Base-by-base conservation (phyloP, 2,329 filamentous ascomycete genomes). In the Echinosphaeria canescens region DNA sequence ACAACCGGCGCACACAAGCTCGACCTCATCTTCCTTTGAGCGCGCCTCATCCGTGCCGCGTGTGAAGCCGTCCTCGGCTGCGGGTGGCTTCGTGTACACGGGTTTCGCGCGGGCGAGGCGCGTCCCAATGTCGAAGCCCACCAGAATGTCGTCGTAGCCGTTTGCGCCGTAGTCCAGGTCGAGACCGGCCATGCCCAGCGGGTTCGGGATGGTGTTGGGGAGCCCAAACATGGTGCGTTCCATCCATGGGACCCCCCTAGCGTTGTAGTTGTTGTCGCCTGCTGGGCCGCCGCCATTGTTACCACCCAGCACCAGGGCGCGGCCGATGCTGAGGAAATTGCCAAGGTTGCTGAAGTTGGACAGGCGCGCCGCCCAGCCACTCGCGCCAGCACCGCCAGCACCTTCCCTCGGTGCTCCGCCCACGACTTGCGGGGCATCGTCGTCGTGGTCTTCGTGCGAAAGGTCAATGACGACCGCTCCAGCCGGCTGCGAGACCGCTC, bases 1-100 rank as follows among this genome's bases (percentile, higher is more conserved):
- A 39, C 88, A 98, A 31, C 79, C 79, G 0, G 85, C 79, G 43
- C 88, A 98, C 2, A 92, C 59, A 3, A 85, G 60, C 1, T 76
- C 56, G 20, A 76, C 63, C 11, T 80, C 69, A 19, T 80, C 73
- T 22, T 55, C 63, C 0, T 79, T 76, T 25, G 68, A 69, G 31
- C 84, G 62, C 2, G 79, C n/a, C 19, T 80, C 73, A 22, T 55
- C 63, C 0, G 79, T 76, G 26, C 68, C 69, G 31, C 84, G 62
- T 2, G 79, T 91, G 40, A 88, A 95, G 1, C 84, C 85, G n/a
- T 67, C 53, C 5, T 62, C 60, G 0, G 78, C 56, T 0, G 69
- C 51, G n/a, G 59, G 54, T 0, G 76, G 72, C 0, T 72, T 56
- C 23, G 73, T 62, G 43, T 85, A 65, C 37, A 10, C 45, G 36